Evolutionary conservation across 768 basidiomycete genomes (phyloP).

Genomic region (Lentinula sp.): DNA sequence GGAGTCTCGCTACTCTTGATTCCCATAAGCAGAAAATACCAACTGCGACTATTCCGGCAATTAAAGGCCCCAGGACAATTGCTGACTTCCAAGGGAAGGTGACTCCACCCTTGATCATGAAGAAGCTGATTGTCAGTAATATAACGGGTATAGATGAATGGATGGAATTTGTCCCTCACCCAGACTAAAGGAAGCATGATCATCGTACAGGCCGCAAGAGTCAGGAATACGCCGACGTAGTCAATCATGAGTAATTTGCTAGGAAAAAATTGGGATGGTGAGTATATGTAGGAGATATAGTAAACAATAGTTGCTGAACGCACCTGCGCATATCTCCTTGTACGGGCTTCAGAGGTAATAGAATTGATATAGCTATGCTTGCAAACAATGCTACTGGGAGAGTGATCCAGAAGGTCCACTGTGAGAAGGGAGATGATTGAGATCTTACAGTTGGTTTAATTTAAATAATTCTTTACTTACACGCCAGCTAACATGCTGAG

Average conservation of each 20-base stretch:
- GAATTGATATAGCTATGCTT: constrained; percentile 50
- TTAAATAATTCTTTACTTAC: constrained; percentile 23
- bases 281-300: no score
- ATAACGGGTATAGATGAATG: no score
- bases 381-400: constrained; percentile 53
- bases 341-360: constrained; percentile 67
- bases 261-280: neutral
- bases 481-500: constrained; percentile 58
- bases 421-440: neutral
- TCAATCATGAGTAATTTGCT: constrained; percentile 70
- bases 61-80: constrained; percentile 52
- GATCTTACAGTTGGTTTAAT: no score
- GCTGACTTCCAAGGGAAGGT: constrained; percentile 70
- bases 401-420: constrained; percentile 78
- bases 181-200: constrained; percentile 69
- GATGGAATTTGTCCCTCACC: constrained; percentile 26
- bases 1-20: constrained; percentile 62
- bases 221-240: constrained; percentile 53
- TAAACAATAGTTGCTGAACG: no score
- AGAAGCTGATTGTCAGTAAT: neutral
- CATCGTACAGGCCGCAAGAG: constrained; percentile 54
- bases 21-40: constrained; percentile 65
- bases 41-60: constrained; percentile 48
- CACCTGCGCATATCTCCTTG: constrained; percentile 51
- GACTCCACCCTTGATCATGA: constrained; percentile 50